Evolutionary conservation across 176 grass and related monocot species (phyloP), one percentile per base, ranked within the genome.

Genomic region (Thalia dealbata): DNA sequence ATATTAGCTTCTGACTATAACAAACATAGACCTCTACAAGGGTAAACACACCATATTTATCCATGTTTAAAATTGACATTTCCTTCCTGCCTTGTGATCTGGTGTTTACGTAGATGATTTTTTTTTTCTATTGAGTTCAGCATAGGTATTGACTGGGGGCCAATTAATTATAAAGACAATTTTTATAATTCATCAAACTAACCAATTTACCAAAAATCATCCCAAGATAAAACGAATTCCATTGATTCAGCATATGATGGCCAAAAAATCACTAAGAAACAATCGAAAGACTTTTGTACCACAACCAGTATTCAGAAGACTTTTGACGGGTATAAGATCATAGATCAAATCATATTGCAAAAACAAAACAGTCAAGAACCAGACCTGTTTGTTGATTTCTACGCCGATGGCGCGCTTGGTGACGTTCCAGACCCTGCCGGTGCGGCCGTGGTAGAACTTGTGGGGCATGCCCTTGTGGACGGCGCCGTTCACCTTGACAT

Each of bases 381-480:
- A 22, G 6, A 44, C 65, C 65, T 68, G 65, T 35, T 68, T 68
- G 18, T 68, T 68, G 32, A 68, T 44, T 21, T 68, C 65, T 18
- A 68, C 65, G 35, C 65, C 65, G 65, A 68, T 68, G 38, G 65
- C 65, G 65, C 65, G 65, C 38, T 68, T 68, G 38, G 65, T 68
- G 65, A 68, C 35, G 65, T 68, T 68, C 65, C 65, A 68, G 16
- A 68, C 65, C 35, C 21, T 68, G 19, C 65, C 65, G 18, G 65
- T 68, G 19, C 65, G 65, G 19, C 65, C 65, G 65, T 68, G 65
- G 19, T 68, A 68, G 65, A 68, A 68, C 65, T 68, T 68, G 38
- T 68, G 65, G 16, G 65, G 65, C 65, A 68, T 68, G 65, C 65
- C 65, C 38, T 68, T 68, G 38, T 68, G 65, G 38, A 68, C 38